Evolutionary conservation across 345 rosid genomes (phyloP), one percentile per base, ranked within the genome.

Genomic region (Lagerstroemia speciosa): DNA sequence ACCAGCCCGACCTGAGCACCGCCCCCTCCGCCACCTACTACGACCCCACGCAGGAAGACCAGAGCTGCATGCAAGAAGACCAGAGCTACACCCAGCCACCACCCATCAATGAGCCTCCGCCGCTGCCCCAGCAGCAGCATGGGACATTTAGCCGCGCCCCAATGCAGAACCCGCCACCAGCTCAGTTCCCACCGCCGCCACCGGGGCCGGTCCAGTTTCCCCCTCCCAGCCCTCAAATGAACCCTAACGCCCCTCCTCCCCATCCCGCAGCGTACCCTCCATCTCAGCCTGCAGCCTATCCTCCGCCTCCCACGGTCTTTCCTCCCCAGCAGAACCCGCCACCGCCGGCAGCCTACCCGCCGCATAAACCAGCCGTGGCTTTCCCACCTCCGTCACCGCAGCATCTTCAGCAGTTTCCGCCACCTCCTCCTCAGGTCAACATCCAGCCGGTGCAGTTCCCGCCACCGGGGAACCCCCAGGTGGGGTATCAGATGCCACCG

Each of bases 401-500:
- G 7, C 50, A 30, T 2, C 33, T 62, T 0, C 68, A 46, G 34
- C 75, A 45, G 17, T 67, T 34, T 24, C 72, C 22, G 26, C 69
- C 61, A 2, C 43, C 70, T 31, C 58, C 57, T 52, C 70, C 57
- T 31, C 71, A 38, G 26, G 71, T 32, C 17, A 52, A 60, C 41
- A 15, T 29, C 41, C 70, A 67, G 62, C 62, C 62, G 19, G 70
- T 33, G 52, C 78, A 64, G 62, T 45, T 17, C 73, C 60, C 57
- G 16, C 46, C 61, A 11, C 50, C 61, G 0, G 27, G 20, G 19
- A 53, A 53, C 30, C 11, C 8, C 6, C 76, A 24, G 14, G 17
- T 48, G 12, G 65, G 48, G 67, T 67, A 41, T 53, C 70, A 67
- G 61, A 26, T 64, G 74, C 74, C 68, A 50, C 68, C 68, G 0